Base-by-base conservation (phyloP, 2,329 filamentous ascomycete genomes). In the Pseudogymnoascus sp. region DNA sequence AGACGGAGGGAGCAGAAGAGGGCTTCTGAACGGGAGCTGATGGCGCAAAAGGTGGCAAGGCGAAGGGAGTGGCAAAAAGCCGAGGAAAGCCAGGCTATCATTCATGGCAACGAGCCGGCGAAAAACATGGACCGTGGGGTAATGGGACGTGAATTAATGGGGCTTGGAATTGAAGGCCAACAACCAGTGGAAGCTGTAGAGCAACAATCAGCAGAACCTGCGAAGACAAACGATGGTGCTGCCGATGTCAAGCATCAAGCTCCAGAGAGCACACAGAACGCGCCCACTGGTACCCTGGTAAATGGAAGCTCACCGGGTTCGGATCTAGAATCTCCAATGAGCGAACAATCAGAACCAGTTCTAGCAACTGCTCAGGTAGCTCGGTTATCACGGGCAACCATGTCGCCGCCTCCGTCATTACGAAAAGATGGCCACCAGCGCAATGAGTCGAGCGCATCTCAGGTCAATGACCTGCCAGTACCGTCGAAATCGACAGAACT, bases 1-100 rank as follows among this genome's bases (percentile, higher is more conserved):
- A 84, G 92, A 69, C 83, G 94, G 62, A 85, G 83, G 66, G 90
- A 96, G 67, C 85, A 86, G 72, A 92, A 89, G 74, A 83, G 82
- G 60, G 79, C 82, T 62, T 80, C 81, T 37, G 87, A 93, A 21
- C 83, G 86, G 65, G 85, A 90, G 65, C 84, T 82, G 65, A 75
- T 87, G 25, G 85, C 88, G 66, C 81, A 82, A 61, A 84, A 82
- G 63, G 75, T 94, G 25, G 81, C 85, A 40, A 80, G 84, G 60
- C 81, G 84, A 65, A 86, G 86, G 60, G 89, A 92, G 69, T 85
- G 84, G 67, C 85, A 88, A 69, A 81, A 74, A 64, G 79, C 80
- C 58, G 82, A 86, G 66, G 78, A 83, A 69, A 79, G 80, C 29
- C 80, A 82, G 59, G 82, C 83, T 25, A 75, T 76, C 37, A 77